phyloP scores from a whole-genome alignment of 1,284 basidiomycete genomes.

The Heterobasidion parviporum region DNA sequence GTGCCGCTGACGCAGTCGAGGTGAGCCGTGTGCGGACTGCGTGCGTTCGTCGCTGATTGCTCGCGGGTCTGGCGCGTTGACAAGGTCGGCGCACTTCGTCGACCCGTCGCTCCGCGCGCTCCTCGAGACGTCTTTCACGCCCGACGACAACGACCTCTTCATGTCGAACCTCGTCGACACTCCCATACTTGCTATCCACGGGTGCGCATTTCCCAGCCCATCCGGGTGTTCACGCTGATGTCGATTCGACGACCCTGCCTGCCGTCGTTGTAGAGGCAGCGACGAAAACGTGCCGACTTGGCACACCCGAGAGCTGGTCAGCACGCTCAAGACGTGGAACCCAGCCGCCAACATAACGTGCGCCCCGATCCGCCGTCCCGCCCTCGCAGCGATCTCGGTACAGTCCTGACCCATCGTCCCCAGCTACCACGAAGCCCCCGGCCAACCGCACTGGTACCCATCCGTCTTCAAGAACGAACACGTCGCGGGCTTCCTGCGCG shows the following conservation, averaged over 20 bases:
- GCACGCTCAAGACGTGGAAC: slow-evolving; percentile 48
- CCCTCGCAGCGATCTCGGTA: not conserved
- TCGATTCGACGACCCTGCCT: not conserved
- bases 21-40: slow-evolving; percentile 17
- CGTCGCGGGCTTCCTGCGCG: slow-evolving; percentile 48
- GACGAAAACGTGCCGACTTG: slow-evolving; percentile 79
- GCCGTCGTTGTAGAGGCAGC: slow-evolving; percentile 36
- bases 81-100: slow-evolving; percentile 58
- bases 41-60: not conserved
- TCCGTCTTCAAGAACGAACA: slow-evolving; percentile 46
- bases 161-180: slow-evolving; percentile 66
- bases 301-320: slow-evolving; percentile 63
- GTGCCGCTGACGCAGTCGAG: slow-evolving; percentile 64
- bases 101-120: slow-evolving; percentile 70
- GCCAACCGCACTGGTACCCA: slow-evolving; percentile 64
- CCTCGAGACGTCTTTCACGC: slow-evolving; percentile 62
- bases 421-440: slow-evolving; percentile 61
- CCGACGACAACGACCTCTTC: slow-evolving; percentile 85
- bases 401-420: not conserved
- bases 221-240: not conserved
- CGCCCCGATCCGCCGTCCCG: slow-evolving; percentile 10
- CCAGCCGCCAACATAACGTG: slow-evolving; percentile 44
- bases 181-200: slow-evolving; percentile 72
- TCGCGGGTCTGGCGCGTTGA: not conserved
- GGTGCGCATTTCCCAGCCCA: slow-evolving; percentile 30